These are phyloP conservation scores for Tuber melanosporum DNA, from an alignment of 495 filamentous ascomycete species.

Conservation along the genomic window DNA sequence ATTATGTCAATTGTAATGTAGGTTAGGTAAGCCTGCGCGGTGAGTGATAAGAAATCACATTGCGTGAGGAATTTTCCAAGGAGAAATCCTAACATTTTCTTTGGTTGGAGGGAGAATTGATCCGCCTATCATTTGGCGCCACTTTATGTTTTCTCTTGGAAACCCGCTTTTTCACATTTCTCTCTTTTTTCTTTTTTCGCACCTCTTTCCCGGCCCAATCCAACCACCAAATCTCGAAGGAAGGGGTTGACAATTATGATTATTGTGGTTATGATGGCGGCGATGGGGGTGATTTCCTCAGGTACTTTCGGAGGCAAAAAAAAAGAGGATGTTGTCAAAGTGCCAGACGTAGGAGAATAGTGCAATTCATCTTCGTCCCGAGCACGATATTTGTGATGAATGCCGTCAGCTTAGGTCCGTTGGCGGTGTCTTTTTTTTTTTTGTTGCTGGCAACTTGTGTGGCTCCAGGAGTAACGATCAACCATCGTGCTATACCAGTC, in stretches of 20 bases:
- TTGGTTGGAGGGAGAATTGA: conserved; percentile 1
- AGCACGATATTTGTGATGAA: neutral
- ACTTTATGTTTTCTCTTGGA: conserved; percentile 1
- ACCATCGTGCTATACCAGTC: neutral
- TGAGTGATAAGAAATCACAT: neutral
- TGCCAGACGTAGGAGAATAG: neutral
- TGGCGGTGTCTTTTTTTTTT: neutral
- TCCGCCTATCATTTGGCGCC: neutral
- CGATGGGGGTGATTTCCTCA: neutral
- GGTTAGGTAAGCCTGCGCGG: neutral
- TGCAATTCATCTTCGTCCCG: neutral
- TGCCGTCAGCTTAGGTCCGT: neutral
- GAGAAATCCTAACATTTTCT: neutral
- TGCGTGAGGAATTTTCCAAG: neutral
- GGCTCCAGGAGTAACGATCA: neutral
- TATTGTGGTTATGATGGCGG: neutral
- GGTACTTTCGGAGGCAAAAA: neutral
- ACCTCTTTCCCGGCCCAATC: neutral
- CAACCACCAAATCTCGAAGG: neutral
- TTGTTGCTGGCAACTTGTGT: neutral
- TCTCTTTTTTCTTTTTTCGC: neutral
- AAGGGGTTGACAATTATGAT: neutral
- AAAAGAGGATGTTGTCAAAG: neutral
- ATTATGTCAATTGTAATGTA: neutral
- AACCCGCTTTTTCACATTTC: neutral